Evolutionary conservation across 1,284 basidiomycete species (phyloP).

Genomic region (Naganishia sp.): DNA sequence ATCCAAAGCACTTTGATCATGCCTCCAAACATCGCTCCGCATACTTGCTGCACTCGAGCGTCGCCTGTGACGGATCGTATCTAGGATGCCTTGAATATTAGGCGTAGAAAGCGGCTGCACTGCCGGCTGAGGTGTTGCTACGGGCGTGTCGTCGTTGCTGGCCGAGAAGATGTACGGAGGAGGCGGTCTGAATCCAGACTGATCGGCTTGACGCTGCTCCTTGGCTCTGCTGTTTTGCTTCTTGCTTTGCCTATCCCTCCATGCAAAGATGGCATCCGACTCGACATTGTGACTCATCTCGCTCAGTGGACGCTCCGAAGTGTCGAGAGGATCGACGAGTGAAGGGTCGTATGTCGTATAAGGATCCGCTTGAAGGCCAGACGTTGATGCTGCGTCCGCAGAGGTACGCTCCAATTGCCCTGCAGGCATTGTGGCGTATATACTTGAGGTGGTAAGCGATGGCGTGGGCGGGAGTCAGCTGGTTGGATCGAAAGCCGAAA

Average conservation of each 20-base stretch:
- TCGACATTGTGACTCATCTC: not conserved
- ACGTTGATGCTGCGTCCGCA: not conserved
- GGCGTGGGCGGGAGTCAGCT: not conserved
- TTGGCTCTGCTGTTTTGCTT: slow-evolving; percentile 14
- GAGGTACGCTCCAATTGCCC: not conserved
- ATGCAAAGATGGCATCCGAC: slow-evolving; percentile 26
- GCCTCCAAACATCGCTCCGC: slow-evolving; percentile 20
- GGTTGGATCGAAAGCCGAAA: not conserved
- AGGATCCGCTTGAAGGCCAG: not conserved
- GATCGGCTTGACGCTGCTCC: not conserved
- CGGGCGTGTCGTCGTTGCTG: not conserved
- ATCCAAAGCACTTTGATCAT: slow-evolving; percentile 27
- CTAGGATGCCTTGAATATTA: slow-evolving; percentile 14
- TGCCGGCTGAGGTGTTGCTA: not conserved
- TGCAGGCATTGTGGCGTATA: slow-evolving; percentile 2
- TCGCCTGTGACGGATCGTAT: slow-evolving; percentile 18
- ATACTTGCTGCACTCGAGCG: slow-evolving; percentile 22
- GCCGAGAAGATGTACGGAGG: slow-evolving; percentile 16
- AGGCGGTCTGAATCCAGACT: not conserved
- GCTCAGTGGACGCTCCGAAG: not conserved
- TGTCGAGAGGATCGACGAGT: slow-evolving; percentile 23
- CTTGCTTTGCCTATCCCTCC: slow-evolving; percentile 21
- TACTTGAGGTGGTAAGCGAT: not conserved
- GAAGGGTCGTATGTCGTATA: not conserved
- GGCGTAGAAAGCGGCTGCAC: not conserved